Evolutionary conservation across 2,329 filamentous ascomycete species (phyloP).

Genomic region (Stagonosporopsis tanaceti): DNA sequence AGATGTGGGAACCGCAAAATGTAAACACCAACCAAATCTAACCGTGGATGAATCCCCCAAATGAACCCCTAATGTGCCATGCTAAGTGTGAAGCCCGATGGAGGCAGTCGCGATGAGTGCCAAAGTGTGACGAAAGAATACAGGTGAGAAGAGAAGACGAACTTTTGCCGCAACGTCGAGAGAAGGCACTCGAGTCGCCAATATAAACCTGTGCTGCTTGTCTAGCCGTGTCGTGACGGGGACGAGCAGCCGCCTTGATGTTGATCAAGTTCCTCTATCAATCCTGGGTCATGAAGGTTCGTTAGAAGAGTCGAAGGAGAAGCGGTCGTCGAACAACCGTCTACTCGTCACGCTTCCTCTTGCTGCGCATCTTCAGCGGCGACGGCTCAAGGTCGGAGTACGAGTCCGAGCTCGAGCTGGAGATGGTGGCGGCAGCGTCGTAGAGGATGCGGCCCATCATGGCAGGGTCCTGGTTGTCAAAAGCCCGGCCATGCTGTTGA

Average conservation of each 20-base stretch:
- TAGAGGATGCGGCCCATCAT: slow-evolving; percentile 51
- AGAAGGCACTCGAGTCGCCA: slow-evolving; percentile 27
- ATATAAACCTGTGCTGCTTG: slow-evolving; percentile 37
- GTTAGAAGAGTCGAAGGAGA: slow-evolving; percentile 39
- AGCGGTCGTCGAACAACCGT: slow-evolving; percentile 20
- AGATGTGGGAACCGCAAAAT: slow-evolving; percentile 28
- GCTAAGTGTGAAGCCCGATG: slow-evolving; percentile 34
- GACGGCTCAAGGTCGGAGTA: slow-evolving; percentile 50
- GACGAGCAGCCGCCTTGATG: slow-evolving; percentile 32
- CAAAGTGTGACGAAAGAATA: slow-evolving; percentile 40
- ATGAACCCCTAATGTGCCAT: slow-evolving; percentile 33
- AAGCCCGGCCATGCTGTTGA: slow-evolving; percentile 36
- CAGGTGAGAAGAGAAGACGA: slow-evolving; percentile 35
- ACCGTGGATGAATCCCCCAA: slow-evolving; percentile 28
- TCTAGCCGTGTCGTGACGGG: slow-evolving; percentile 45
- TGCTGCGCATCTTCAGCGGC: slow-evolving; percentile 67
- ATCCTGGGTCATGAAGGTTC: slow-evolving; percentile 47
- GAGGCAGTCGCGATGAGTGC: slow-evolving; percentile 17
- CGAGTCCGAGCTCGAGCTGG: slow-evolving; percentile 46
- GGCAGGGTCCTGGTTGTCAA: slow-evolving; percentile 47
- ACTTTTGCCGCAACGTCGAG: slow-evolving; percentile 37
- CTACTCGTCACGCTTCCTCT: slow-evolving; percentile 75
- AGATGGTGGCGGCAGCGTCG: slow-evolving; percentile 48
- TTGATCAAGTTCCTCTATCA: slow-evolving; percentile 32
- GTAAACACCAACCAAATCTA: slow-evolving; percentile 43